phyloP scores from a whole-genome alignment of 1,139 yeast genomes.

The Yamadazyma triangularis region DNA sequence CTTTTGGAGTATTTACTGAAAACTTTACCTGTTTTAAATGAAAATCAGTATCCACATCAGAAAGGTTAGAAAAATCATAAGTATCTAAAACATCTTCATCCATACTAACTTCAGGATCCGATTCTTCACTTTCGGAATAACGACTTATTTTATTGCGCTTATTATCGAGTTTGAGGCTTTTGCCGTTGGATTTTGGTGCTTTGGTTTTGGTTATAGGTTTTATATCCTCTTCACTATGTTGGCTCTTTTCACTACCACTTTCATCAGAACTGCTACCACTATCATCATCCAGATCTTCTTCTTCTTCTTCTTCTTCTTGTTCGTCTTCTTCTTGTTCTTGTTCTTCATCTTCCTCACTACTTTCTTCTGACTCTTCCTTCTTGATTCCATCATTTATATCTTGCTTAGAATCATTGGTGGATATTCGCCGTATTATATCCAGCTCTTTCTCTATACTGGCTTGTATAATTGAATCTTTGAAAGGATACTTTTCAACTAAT shows the following conservation, averaged over 20 bases:
- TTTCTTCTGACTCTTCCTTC: slow-evolving; percentile 4
- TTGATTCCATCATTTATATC: too few relatives aligned
- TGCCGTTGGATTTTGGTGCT: slow-evolving; percentile 1
- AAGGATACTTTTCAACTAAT: slow-evolving; percentile 33
- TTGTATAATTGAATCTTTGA: slow-evolving; percentile 26
- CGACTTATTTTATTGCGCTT: slow-evolving; percentile 2
- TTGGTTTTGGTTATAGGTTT: too few relatives aligned
- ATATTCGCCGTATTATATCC: slow-evolving; percentile 9
- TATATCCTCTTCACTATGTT: background rate
- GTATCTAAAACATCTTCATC: slow-evolving; percentile 4
- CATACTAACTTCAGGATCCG: slow-evolving; percentile 6
- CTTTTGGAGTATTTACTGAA: slow-evolving; percentile 52
- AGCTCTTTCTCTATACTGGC: slow-evolving; percentile 22
- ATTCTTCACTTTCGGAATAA: too few relatives aligned
- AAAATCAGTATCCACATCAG: slow-evolving; percentile 18
- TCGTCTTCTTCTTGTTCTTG: slow-evolving; percentile 4
- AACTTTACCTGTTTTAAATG: slow-evolving; percentile 42
- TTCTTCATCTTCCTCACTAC: slow-evolving; percentile 4
- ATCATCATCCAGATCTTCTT: too few relatives aligned
- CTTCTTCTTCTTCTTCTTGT: background rate
- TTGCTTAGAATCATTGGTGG: too few relatives aligned
- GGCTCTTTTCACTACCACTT: too few relatives aligned
- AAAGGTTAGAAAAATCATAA: slow-evolving; percentile 7
- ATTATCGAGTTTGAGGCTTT: slow-evolving; percentile 6
- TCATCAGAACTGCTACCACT: too few relatives aligned